Evolutionary conservation across 177 flowering plant genomes (phyloP), one percentile per base, ranked within the genome.

Genomic region (Vitis hybrid): DNA sequence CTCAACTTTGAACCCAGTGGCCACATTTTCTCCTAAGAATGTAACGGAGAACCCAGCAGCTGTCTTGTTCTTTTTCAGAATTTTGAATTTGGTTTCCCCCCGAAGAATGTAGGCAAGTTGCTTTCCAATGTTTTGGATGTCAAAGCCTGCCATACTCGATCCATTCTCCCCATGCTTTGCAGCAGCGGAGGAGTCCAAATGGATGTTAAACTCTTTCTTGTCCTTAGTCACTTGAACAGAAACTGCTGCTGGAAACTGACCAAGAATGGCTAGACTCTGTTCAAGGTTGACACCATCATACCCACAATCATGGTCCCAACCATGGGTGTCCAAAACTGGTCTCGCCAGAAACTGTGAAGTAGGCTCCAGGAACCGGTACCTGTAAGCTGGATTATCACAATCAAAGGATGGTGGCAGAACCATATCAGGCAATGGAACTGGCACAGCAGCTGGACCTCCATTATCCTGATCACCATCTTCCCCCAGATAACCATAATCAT

Each of bases 241-340:
- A 51, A 85, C 68, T n/a, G 85, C 83, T 48, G 82, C 86, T 5
- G 98, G 95, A 63, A 86, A 91, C 21, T 66, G 81, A 59, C 78
- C 75, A 1, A 79, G 82, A 56, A 91, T 80, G 40, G 91, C 95
- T 11, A 87, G 83, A 66, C 64, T 85, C 67, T 85, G 84, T 76
- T 93, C 98, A 11, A 93, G 70, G 72, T 85, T 91, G 70, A 93
- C 97, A 50, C 97, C 98, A 71, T 93, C 97, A 69, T 93, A 91
- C 21, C 98, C 98, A 75, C 93, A 91, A 64, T 93, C 98, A 72
- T 93, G 98, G 73, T 93, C 98, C 98, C 98, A 93, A 3, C 97
- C 92, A 75, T 93, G 94, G 40, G 84, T 80, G 77, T 93, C 98
- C 67, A 93, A 70, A 55, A 93, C 98, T 6, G 98, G 98, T 77